These are phyloP conservation scores for Coelastrella sp. DNA, from an alignment of 139 green algal species.

Conservation along the genomic window DNA sequence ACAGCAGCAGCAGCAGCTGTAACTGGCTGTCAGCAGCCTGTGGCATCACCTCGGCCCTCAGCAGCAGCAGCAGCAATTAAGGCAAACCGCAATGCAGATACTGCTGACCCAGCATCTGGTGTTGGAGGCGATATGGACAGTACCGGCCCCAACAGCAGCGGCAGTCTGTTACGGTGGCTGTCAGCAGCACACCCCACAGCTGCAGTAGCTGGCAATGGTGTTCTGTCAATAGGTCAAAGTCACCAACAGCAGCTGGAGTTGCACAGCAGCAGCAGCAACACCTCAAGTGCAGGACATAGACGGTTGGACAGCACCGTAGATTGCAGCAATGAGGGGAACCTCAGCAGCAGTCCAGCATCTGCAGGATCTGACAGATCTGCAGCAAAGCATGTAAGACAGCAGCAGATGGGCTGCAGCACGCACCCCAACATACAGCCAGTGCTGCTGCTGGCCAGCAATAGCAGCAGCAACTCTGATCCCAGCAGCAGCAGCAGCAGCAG, in stretches of 20 bases:
- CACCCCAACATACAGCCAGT: constrained; percentile 43
- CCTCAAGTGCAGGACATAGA: background rate
- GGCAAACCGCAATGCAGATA: background rate
- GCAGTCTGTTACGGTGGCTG: background rate
- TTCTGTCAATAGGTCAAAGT: too few relatives aligned
- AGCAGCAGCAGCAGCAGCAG: constrained; percentile 28
- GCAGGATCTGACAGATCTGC: background rate
- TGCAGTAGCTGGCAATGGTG: background rate
- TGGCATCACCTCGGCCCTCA: background rate
- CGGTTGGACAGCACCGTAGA: too few relatives aligned
- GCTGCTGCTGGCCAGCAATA: constrained; percentile 25
- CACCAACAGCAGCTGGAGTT: background rate
- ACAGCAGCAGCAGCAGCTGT: background rate
- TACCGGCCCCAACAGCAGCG: background rate
- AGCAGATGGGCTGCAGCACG: background rate
- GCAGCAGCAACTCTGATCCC: background rate
- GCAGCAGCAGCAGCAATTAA: constrained; percentile 23
- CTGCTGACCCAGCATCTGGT: background rate
- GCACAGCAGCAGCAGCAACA: background rate
- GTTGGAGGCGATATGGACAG: background rate
- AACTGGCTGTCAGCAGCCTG: too few relatives aligned
- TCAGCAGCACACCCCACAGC: background rate
- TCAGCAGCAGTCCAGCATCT: background rate
- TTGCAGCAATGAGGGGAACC: too few relatives aligned
- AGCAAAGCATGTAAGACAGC: background rate